Base-by-base conservation (phyloP, 495 filamentous ascomycete species). In the Hypoxylon intermedium region DNA sequence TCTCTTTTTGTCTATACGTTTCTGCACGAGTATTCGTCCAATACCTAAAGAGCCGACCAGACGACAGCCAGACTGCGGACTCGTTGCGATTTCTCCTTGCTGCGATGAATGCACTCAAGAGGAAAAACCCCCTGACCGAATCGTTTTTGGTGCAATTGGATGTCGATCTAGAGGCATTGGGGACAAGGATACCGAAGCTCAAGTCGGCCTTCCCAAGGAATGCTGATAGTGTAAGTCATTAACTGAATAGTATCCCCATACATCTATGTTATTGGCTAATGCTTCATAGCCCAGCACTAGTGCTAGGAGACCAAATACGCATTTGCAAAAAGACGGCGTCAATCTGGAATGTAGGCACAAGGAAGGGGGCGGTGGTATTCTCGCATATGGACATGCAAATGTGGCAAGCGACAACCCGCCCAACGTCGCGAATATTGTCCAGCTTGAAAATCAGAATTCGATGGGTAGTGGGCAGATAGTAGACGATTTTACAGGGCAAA, bases 141-240 rank as follows among this genome's bases (percentile, higher is more conserved):
- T 97, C 93, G 0, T 99, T 99, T 79, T 77, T 98, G 28, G 88
- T 93, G 19, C 94, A 98, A 73, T 78, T 99, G 3, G 91, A 97
- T 68, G 87, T 97, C 6, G 94, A 99, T 67, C 82, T 97, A 1
- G 89, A 93, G 68, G 87, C 88, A 5, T 68, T 85, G 24, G 80
- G 80, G 19, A 63, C 74, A 53, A 75, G 79, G 15, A 80, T 83
- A 52, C 80, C 80, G 7, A 83, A 80, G 53, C 74, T 82, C 34
- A 81, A 79, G 47, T 67, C 71, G 1, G 76, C 79, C 5, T 81
- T 83, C 51, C 75, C 76, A 6, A 75, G 76, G 45, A 79, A 77
- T 64, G 73, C 68, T 21, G 76, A 83, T 51, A 82, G 74, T 31
- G 80, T 83, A 67, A 70, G 79, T 73, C 11, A 9, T 9, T 19